phyloP scores from a whole-genome alignment of 768 basidiomycete genomes.

The Collybia sordida region DNA sequence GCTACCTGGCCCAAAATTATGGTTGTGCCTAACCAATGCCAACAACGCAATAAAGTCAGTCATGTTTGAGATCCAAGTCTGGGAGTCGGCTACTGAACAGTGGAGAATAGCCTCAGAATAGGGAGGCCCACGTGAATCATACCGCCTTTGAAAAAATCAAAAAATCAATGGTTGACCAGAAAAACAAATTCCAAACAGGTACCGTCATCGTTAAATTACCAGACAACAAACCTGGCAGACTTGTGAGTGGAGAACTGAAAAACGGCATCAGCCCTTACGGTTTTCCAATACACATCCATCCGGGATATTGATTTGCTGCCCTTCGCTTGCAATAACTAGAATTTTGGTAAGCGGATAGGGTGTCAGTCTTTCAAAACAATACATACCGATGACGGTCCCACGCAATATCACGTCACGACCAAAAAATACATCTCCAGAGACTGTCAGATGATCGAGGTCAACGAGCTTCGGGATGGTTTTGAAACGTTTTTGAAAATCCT shows the following conservation, averaged over 20 bases:
- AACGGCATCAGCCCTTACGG: slow-evolving; percentile 28
- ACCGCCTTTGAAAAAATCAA: too few relatives aligned
- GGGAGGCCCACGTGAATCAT: too few relatives aligned
- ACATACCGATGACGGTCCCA: slow-evolving; percentile 72
- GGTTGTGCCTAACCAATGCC: too few relatives aligned
- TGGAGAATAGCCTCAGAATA: too few relatives aligned
- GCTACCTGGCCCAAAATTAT: too few relatives aligned
- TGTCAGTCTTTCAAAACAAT: background rate
- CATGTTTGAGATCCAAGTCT: too few relatives aligned
- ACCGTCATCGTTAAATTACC: slow-evolving; percentile 78
- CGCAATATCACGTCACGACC: slow-evolving; percentile 68
- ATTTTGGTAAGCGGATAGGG: background rate
- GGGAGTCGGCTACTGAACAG: too few relatives aligned
- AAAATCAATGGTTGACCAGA: too few relatives aligned
- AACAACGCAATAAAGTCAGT: too few relatives aligned
- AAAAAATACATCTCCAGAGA: slow-evolving; percentile 75
- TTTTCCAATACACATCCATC: slow-evolving; percentile 66
- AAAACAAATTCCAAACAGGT: slow-evolving; percentile 11
- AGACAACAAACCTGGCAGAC: slow-evolving; percentile 58
- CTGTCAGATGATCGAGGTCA: slow-evolving; percentile 82
- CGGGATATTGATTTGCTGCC: slow-evolving; percentile 63
- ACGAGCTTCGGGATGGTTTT: slow-evolving; percentile 75
- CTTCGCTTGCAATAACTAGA: slow-evolving; percentile 60
- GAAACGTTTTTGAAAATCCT: slow-evolving; percentile 78
- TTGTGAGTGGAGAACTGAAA: background rate